Evolutionary conservation across 2,329 filamentous ascomycete genomes (phyloP), one percentile per base, ranked within the genome.

Genomic region (Dichotomopilus funicola): DNA sequence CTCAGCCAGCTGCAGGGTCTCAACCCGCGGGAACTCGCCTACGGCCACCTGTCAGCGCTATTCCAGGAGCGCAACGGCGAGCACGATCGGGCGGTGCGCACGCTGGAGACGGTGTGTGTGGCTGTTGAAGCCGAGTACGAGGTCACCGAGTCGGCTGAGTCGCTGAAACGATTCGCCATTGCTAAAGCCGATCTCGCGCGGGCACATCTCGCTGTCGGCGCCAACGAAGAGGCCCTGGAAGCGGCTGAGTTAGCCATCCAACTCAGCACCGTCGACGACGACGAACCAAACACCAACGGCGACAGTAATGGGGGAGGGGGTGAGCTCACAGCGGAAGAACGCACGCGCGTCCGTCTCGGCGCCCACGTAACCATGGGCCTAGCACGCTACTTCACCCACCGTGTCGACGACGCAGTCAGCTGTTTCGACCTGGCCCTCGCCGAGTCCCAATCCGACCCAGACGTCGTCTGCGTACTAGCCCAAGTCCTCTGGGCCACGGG

Each of bases 401-500:
- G 85, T 31, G 80, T 87, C 61, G 80, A 85, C 42, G 80, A 83
- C 50, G 87, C 91, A 0, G 83, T 96, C 33, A 76, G 80, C 9
- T 91, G 87, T 72, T 95, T 99, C 70, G 83, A 89, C 60, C 78
- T 83, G 2, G 91, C 91, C 0, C 76, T 97, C 6, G 78, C 85
- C 54, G 91, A 95, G 67, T 90, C 88, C 1, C 74, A 81, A 35
- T 81, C 81, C 40, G 85, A 90, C 59, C 87, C 91, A 0, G 91
- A 96, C 66, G 87, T 92, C 1, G 85, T 91, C 0, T 96, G 91
- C 65, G 77, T 96, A 10, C 77, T 97, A 10, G 88, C 91, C 0
- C 90, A 97, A 70, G 88, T 97, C 0, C 78, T 97, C 0, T 99
- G 94, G 92, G 91, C 91, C 0, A 90, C 89, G 61, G 91, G 89